A percentile compares a stretch with the other conserved stretches of the same genome.
phyloP scores from a whole-genome alignment of 2,329 filamentous ascomycete species.

The Fusarium sp. region DNA sequence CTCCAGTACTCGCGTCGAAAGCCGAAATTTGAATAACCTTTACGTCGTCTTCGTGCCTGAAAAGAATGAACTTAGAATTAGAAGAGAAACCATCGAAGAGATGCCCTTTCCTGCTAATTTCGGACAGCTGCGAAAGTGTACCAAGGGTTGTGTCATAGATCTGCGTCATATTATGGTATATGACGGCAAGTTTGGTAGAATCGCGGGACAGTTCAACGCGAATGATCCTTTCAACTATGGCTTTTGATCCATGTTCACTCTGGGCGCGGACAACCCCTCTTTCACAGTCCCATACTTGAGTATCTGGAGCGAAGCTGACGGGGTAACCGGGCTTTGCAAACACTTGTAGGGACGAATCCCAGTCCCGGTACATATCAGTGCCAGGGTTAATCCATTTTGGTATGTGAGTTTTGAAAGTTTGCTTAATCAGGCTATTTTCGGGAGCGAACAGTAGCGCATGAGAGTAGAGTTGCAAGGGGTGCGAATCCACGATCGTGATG shows the following conservation, averaged over 20 bases:
- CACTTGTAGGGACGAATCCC: not conserved
- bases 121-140: too few relatives aligned
- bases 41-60: not conserved
- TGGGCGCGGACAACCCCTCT: too few relatives aligned
- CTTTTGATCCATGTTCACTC: too few relatives aligned
- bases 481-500: not conserved
- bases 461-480: not conserved
- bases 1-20: not conserved
- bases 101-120: too few relatives aligned
- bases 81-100: not conserved
- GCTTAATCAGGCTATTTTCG: not conserved
- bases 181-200: too few relatives aligned
- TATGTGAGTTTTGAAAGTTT: too few relatives aligned
- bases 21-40: not conserved
- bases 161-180: too few relatives aligned
- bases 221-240: too few relatives aligned
- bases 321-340: not conserved
- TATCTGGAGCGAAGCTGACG: not conserved
- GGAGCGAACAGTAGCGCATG: not conserved
- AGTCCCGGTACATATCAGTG: not conserved
- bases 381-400: too few relatives aligned
- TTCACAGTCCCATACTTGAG: not conserved
- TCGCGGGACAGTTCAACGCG: too few relatives aligned
- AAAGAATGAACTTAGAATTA: not conserved
- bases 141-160: too few relatives aligned